A percentile compares a stretch with the other conserved stretches of the same genome.
Conservation (phyloP, 768 basidiomycete genomes). For the Boletus bicolor region DNA sequence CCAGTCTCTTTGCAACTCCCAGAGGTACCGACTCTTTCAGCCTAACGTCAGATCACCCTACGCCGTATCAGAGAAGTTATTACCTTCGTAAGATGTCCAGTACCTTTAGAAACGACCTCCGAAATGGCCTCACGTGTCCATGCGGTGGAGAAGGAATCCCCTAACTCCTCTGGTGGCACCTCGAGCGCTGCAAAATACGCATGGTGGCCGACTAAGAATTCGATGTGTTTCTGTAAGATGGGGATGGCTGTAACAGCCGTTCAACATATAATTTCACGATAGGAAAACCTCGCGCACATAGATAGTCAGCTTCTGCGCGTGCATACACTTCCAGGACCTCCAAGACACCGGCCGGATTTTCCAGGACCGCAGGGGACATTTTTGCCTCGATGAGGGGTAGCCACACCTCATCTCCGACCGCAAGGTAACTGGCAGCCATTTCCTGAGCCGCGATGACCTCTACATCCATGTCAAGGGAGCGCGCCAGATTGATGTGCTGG, state of each 20-base stretch:
- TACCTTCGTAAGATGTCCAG: constrained; percentile 64
- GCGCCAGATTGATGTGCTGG: constrained; percentile 62
- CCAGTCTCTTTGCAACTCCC: constrained; percentile 74
- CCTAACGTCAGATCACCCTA: constrained; percentile 13
- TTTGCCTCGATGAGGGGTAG: constrained; percentile 61
- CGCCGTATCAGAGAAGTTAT: constrained; percentile 9
- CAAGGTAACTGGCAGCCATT: constrained; percentile 60
- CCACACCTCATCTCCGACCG: constrained; percentile 73
- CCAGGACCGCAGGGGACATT: constrained; percentile 45
- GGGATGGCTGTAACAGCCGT: constrained; percentile 59
- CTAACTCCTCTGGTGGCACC: constrained; percentile 46
- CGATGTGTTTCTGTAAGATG: constrained; percentile 63
- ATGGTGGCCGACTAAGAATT: constrained; percentile 49
- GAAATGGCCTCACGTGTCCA: constrained; percentile 60
- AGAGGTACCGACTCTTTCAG: constrained; percentile 63
- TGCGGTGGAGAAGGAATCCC: constrained; percentile 54
- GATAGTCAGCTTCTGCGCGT: constrained; percentile 70
- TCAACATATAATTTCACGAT: constrained; percentile 15
- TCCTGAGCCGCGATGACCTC: constrained; percentile 62
- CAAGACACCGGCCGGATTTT: constrained; percentile 48
- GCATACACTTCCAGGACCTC: constrained; percentile 60
- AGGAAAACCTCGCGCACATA: constrained; percentile 55
- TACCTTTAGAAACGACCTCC: constrained; percentile 53
- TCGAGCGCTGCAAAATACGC: constrained; percentile 36
- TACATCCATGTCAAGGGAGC: constrained; percentile 52